Conservation (phyloP, 208 protist genomes). For the Trypanosoma avium region DNA sequence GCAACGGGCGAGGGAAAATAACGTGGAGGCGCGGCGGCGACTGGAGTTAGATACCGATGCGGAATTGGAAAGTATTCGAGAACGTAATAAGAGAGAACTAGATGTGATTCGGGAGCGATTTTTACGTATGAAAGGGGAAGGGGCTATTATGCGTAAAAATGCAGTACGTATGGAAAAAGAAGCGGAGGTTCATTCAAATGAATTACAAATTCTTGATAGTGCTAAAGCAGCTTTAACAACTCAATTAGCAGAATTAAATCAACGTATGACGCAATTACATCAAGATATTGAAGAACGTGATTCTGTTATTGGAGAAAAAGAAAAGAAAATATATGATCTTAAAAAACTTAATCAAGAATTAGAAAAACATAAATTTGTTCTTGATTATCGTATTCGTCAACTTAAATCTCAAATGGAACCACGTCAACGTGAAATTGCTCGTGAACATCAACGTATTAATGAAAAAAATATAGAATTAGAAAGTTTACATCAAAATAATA, state of each 20-base stretch:
- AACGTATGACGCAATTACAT: slow-evolving; percentile 85
- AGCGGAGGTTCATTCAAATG: slow-evolving; percentile 80
- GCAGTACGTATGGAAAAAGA: slow-evolving; percentile 88
- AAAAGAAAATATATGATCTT: slow-evolving; percentile 96
- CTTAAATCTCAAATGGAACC: slow-evolving; percentile 98
- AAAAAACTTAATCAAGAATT: slow-evolving; percentile 98
- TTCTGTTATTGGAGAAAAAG: slow-evolving; percentile 94
- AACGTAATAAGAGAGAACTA: slow-evolving; percentile 79
- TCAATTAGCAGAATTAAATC: slow-evolving; percentile 85
- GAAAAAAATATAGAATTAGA: slow-evolving; percentile 92
- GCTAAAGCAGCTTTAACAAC: slow-evolving; percentile 69
- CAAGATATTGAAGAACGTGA: slow-evolving; percentile 95
- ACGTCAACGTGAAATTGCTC: slow-evolving; percentile 92
- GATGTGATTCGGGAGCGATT: slow-evolving; percentile 75
- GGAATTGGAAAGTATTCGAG: slow-evolving; percentile 86
- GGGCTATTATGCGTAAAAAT: slow-evolving; percentile 94
- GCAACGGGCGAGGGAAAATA: slow-evolving; percentile 68
- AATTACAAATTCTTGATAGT: slow-evolving; percentile 72
- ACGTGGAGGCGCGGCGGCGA: slow-evolving; percentile 85
- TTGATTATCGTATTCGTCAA: slow-evolving; percentile 98
- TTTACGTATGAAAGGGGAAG: slow-evolving; percentile 94
- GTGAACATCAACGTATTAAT: slow-evolving; percentile 91
- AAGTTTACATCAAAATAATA: slow-evolving; percentile 88
- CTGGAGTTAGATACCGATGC: slow-evolving; percentile 94
- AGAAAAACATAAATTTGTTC: slow-evolving; percentile 98